These are phyloP conservation scores for Lactifluus pinguis DNA, from an alignment of 768 basidiomycete species.

Conservation along the genomic window DNA sequence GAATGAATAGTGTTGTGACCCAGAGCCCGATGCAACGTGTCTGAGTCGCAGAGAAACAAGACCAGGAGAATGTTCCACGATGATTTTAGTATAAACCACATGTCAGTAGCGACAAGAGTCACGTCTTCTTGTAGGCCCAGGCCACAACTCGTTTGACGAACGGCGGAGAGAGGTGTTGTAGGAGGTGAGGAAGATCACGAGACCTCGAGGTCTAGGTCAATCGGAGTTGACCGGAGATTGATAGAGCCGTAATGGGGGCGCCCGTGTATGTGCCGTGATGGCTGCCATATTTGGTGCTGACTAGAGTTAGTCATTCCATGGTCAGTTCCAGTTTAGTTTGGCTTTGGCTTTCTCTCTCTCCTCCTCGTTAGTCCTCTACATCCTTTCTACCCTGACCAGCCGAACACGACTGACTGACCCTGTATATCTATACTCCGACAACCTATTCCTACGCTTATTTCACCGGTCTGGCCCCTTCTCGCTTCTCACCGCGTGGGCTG, in stretches of 20 bases:
- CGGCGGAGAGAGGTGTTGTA: background rate
- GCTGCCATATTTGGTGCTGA: too few relatives aligned
- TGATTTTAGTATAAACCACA: background rate
- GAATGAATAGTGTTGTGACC: slow-evolving; percentile 1
- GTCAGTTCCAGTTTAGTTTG: too few relatives aligned
- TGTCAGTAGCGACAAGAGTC: background rate
- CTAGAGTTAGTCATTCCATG: too few relatives aligned
- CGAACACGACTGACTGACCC: background rate
- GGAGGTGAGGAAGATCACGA: background rate
- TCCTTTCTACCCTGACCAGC: background rate
- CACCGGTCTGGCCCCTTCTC: slow-evolving; percentile 16
- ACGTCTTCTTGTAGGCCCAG: background rate
- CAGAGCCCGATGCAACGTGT: slow-evolving; percentile 13
- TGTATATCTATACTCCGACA: background rate
- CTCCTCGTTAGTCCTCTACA: background rate
- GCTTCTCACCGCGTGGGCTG: slow-evolving; percentile 17
- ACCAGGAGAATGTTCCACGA: slow-evolving; percentile 10
- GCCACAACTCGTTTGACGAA: background rate
- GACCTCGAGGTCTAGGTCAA: background rate
- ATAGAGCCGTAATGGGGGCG: slow-evolving; percentile 7
- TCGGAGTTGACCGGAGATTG: slow-evolving; percentile 2
- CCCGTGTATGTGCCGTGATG: too few relatives aligned
- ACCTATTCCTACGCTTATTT: slow-evolving; percentile 3
- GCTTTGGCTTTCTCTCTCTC: background rate
- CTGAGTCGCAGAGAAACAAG: background rate